Evolutionary conservation across 306 rosid species (phyloP), one percentile per base, ranked within the genome.

Genomic region (Castanospermum australe): DNA sequence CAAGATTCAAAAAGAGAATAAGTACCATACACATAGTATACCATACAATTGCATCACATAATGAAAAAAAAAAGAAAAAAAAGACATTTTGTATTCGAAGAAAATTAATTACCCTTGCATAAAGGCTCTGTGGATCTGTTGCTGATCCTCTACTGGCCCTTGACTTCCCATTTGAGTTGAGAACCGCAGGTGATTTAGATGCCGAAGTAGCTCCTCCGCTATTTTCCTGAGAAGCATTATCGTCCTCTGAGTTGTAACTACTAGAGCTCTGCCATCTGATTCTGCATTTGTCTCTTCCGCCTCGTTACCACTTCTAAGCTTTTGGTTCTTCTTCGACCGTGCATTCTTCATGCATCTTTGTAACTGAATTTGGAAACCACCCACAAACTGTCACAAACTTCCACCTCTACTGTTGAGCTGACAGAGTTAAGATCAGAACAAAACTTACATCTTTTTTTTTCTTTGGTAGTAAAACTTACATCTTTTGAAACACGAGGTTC

Each of bases 91-190:
- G 41, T 28, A 30, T 39, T 21, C 0, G 36, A 60, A 42, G 35
- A 52, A 72, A n/a, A 17, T 48, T 70, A 30, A 32, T 62, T 84
- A 92, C 93, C 90, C 93, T 90, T 47, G 97, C 97, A 67, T 92
- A 90, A 42, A 92, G 92, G 75, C 93, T 90, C 61, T 92, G 97
- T 32, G 97, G 97, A 84, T 90, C 93, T 10, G 97, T 87, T 5
- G 94, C 90, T 8, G 97, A 88, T 32, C 93, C 90, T 69, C 93
- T 75, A 36, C 83, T 86, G 32, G 91, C 86, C 79, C 91, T 87
- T 8, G 77, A 63, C 65, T 92, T 90, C 57, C 89, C 89, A 67
- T 62, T 87, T 72, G 39, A 25, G 78, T 77, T 84, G 47, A 81
- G 84, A 52, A 78, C 80, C 17, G 63, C 78, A 12, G 60, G 55